Evolutionary conservation across 1,284 basidiomycete genomes (phyloP), one percentile per base, ranked within the genome.

Genomic region (Pseudozyma thailandica): DNA sequence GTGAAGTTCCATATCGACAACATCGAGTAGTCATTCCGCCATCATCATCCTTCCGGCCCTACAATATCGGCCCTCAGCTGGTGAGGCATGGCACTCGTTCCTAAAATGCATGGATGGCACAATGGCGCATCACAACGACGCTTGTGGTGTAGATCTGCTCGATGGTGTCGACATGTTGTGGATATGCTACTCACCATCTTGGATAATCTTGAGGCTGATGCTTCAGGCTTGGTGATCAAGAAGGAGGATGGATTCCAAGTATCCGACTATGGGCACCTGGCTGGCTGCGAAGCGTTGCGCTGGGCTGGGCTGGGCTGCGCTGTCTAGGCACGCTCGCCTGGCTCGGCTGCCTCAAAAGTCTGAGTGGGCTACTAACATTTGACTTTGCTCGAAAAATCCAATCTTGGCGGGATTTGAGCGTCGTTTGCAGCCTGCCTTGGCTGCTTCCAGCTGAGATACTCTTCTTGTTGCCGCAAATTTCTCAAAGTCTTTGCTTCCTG

Each of bases 181-280:
- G 8, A 26, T 23, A 7, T 21, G 15, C 7, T 55, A 69, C 70
- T 72, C 54, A 72, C 70, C 70, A 68, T 68, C 59, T 72, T 68
- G 65, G 54, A 39, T 38, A 72, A 59, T 63, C 55, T 69, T 68
- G 65, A 70, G 58, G 71, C 53, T 46, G 52, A 59, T 62, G 70
- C 63, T 63, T 70, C 55, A 63, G 66, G 66, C 66, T 70, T 70
- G 66, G 55, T 63, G 66, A 59, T 55, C 56, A 70, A 56, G 56
- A 70, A 70, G 60, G 55, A 56, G 57, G 63, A 52, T 65, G 47
- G 55, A 38, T 56, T 30, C 18, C 9, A 52, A n/a, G 9, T 18
- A 18, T 47, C 35, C 18, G 50, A 49, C 28, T 55, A 61, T 57
- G 54, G 41, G 50, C 47, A 13, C 35, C n/a, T n/a, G n/a, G n/a